Evolutionary conservation across 1,284 basidiomycete species (phyloP), one percentile per base, ranked within the genome.

Genomic region (Coniferiporia weirii): DNA sequence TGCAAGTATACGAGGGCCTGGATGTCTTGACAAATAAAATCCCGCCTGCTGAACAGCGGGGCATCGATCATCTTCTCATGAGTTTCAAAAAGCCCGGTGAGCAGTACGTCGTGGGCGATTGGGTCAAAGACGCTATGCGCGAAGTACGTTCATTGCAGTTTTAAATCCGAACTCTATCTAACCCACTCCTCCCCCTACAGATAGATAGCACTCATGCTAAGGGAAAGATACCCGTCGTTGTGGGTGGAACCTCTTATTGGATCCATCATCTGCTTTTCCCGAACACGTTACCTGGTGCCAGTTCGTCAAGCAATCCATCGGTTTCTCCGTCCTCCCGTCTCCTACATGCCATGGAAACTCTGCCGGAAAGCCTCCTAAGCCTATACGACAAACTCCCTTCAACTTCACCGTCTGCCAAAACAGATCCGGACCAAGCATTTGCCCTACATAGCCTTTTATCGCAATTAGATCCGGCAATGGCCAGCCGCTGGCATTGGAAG

Each of bases 11-110:
- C 72, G 77, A 79, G n/a, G 95, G 96, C 0, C 79, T 99, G 67
- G 91, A 98, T 70, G 78, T 97, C 56, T 89, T 98, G 67, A 99
- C 97, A 19, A 99, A 99, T 74, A 99, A 99, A 74, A 83, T 95
- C 8, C 86, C 93, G 0, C 64, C 74, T 13, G 75, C 79, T 34
- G 95, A 99, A 72, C 87, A 82, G 72, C 77, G 81, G 47, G 94
- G 91, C 0, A 77, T 99, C 15, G 85, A 87, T 46, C 97, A 99
- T 75, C 86, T 92, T 63, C 79, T 98, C 9, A 88, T 99, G 81
- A 89, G 84, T 53, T 88, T 96, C 67, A 90, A 95, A 60, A 74
- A 84, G 27, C 93, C 94, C 1, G 89, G 88, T 0, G 83, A 92
- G 67, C 93, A 94, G 65, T 95, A 95, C 66, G 81, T 91, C 36